Evolutionary conservation across 441 rosid genomes (phyloP).

Genomic region (Populus tomentosa): DNA sequence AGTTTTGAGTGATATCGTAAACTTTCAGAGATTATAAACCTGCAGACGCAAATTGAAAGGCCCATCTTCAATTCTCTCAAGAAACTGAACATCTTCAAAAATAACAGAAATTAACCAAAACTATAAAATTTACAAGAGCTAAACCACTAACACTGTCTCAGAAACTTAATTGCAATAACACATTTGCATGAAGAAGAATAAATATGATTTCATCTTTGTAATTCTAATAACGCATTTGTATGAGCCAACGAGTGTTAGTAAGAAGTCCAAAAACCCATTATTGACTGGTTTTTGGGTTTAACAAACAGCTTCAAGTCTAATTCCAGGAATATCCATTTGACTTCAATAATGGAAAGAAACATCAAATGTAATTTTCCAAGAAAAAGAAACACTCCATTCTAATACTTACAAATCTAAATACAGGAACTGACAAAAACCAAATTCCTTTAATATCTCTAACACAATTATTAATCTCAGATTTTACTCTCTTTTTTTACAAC

Average conservation of each 20-base stretch:
- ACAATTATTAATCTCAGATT: not conserved
- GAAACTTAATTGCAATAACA: not conserved
- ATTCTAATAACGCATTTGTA: not conserved
- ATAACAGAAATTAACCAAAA: not conserved
- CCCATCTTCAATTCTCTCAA: not conserved
- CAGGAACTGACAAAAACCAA: constrained; percentile 5
- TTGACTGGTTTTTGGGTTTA: not conserved
- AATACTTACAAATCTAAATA: not conserved
- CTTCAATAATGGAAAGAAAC: not conserved
- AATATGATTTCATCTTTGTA: not conserved
- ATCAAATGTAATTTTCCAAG: not conserved
- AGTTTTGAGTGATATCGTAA: not conserved
- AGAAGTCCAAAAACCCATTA: not conserved
- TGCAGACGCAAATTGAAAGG: constrained; percentile 3
- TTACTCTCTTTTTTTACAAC: not conserved
- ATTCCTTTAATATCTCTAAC: not conserved
- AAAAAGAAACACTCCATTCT: not conserved
- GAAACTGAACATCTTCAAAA: not conserved
- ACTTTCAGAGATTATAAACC: not conserved
- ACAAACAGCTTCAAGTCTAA: not conserved
- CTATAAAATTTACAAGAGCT: not conserved
- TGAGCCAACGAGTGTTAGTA: not conserved
- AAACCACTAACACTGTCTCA: not conserved
- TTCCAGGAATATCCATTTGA: not conserved
- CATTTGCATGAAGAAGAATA: not conserved